Base-by-base conservation (phyloP, 371 early-diverging fungal species). In the Mucor velutinosus region DNA sequence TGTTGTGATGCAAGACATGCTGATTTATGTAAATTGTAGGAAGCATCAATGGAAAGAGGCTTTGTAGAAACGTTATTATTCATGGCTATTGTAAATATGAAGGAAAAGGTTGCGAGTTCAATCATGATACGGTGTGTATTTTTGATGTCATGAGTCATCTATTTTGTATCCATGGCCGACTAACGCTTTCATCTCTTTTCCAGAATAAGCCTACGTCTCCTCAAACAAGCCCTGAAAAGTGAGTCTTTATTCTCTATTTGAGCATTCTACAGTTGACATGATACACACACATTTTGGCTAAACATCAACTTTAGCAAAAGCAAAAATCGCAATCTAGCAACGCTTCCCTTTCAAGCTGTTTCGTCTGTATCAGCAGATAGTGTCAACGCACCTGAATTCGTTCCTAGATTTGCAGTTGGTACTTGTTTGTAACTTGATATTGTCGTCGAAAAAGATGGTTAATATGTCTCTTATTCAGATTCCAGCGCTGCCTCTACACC, bases 31-130 rank as follows among this genome's bases (percentile, higher is more conserved):
- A 47, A 14, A 2, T 21, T 41, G 11, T 53, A 72, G 76, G 70
- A 27, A 64, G 55, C 65, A 64, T 74, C 69, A 83, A 66, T 68
- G 73, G 79, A 66, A 87, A 83, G 69, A 83, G 92, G 25, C 77
- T 86, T 51, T 95, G 94, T 75, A 85, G 93, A 51, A 92, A 95
- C 74, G 85, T 94, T 53, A 89, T 93, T 62, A 93, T 93, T 70
- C 92, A 93, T 74, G 95, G 95, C 7, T 90, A 85, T 72, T 95
- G 95, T 86, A 93, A 93, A 77, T 92, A 79, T 63, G 94, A 95
- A 81, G 85, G 86, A 69, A 89, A 75, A 93, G 95, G 39, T 8
- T 95, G 95, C 78, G 90, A 91, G 79, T 95, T 92, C 76, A 92
- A 89, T 67, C 95, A 95, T 72, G 91, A 91, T 60, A 71, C 75